Base-by-base conservation (phyloP, 2,329 filamentous ascomycete genomes). In the Paecilomyces sp. region DNA sequence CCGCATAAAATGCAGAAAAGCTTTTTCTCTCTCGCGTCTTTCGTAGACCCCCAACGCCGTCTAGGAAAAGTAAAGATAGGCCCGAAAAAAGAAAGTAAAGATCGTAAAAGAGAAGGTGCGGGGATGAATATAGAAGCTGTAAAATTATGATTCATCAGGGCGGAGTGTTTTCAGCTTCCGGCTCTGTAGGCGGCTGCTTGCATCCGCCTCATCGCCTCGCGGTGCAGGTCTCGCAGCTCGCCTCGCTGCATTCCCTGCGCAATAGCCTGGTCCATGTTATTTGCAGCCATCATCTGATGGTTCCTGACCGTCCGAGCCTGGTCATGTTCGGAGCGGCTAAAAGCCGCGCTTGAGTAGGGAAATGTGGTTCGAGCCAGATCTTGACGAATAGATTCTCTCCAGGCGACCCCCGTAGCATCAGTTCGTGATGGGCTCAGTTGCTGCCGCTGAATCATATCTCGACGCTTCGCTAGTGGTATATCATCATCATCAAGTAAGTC, bases 141-240 rank as follows among this genome's bases (percentile, higher is more conserved):
- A 22, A 22, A 47, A 22, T 15, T n/a, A 47, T 47, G 41, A 47
- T 18, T 18, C 41, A 18, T 47, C 41, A 47, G n/a, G n/a, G 9
- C 41, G 8, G 25, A 30, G 51, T 15, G 22, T 28, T 2, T 28
- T 11, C 11, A 53, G n/a, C 28, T 22, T 25, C 24, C 24, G 22
- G 51, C 15, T 47, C 25, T 41, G 33, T 83, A 83, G 0, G 82
- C 83, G 55, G 77, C 74, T 13, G 81, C 80, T 71, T 96, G 92
- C 87, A 97, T 89, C 71, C 82, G 87, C 63, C 89, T 82, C 83
- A 97, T 83, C 0, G 88, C 90, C 63, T 92, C 88, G 22, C 88
- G 83, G 72, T 97, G 92, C 24, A 87, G 82, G 54, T 90, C 88
- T 57, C 89, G 79, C 79, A 96, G 83, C 63, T 89, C 85, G 0